Evolutionary conservation across 306 rosid genomes (phyloP).

Genomic region (Alnus glutinosa): DNA sequence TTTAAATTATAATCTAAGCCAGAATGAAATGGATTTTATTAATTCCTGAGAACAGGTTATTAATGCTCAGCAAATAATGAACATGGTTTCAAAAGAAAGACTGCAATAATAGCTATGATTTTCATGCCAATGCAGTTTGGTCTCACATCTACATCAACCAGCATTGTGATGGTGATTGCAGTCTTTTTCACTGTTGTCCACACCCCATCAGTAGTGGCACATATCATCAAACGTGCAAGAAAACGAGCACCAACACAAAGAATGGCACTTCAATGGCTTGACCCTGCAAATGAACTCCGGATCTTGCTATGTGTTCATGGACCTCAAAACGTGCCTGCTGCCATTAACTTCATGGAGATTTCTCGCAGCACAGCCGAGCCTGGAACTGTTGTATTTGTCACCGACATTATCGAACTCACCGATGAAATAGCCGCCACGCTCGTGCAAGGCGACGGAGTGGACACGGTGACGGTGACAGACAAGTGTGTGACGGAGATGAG

Average conservation of each 20-base stretch:
- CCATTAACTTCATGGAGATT: constrained; percentile 82
- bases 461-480: constrained; percentile 54
- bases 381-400: constrained; percentile 59
- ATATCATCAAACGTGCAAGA: constrained; percentile 79
- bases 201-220: constrained; percentile 65
- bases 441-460: constrained; percentile 46
- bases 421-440: constrained; percentile 54
- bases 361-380: constrained; percentile 61
- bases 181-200: constrained; percentile 68
- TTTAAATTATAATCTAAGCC: not conserved
- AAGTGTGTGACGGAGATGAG: constrained; percentile 48
- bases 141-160: constrained; percentile 35
- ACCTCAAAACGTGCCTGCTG: constrained; percentile 50
- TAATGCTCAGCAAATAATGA: too few relatives aligned
- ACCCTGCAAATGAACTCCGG: constrained; percentile 59
- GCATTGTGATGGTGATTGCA: constrained; percentile 55
- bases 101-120: not conserved
- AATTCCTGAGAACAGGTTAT: too few relatives aligned
- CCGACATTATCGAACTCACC: constrained; percentile 82
- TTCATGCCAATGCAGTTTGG: constrained; percentile 42
- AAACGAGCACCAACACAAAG: constrained; percentile 62
- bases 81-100: too few relatives aligned
- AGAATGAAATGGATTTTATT: not conserved
- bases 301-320: constrained; percentile 75
- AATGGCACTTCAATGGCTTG: constrained; percentile 72